These are phyloP conservation scores for Colletotrichum zoysiae DNA, from an alignment of 2,329 filamentous ascomycete species.

Conservation along the genomic window DNA sequence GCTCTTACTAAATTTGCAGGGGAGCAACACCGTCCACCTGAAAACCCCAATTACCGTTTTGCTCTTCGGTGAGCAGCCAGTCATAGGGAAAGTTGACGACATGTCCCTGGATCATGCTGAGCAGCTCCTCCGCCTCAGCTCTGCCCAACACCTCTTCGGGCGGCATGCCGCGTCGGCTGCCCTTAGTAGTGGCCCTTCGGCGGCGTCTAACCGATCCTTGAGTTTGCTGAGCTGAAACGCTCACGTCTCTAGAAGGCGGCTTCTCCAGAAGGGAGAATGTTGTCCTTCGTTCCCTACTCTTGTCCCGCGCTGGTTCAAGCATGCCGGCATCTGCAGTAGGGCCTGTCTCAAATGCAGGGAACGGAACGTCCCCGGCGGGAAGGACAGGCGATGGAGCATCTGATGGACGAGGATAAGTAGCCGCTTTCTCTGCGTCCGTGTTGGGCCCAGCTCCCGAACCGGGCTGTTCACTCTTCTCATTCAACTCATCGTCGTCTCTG, in stretches of 20 bases:
- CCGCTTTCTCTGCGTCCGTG: constrained; percentile 48
- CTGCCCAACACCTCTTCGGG: constrained; percentile 82
- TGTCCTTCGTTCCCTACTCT: constrained; percentile 62
- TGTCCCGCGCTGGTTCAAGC: constrained; percentile 53
- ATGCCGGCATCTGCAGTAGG: constrained; percentile 46
- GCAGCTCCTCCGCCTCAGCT: constrained; percentile 83
- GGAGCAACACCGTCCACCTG: constrained; percentile 96
- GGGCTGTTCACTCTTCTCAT: constrained; percentile 55
- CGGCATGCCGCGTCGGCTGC: constrained; percentile 73
- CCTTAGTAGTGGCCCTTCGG: constrained; percentile 77
- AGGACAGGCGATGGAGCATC: constrained; percentile 59
- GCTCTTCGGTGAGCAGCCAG: constrained; percentile 92
- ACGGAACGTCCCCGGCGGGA: constrained; percentile 58
- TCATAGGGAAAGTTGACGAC: constrained; percentile 95
- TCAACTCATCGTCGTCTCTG: constrained; percentile 47
- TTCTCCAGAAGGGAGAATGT: constrained; percentile 69
- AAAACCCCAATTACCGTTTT: constrained; percentile 95
- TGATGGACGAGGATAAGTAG: constrained; percentile 44
- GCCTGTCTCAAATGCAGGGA: constrained; percentile 61
- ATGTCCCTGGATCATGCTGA: constrained; percentile 87
- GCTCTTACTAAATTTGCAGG: constrained; percentile 92
- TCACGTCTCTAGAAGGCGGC: constrained; percentile 55
- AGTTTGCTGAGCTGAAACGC: constrained; percentile 49
- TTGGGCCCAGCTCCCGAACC: constrained; percentile 21
- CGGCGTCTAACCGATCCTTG: constrained; percentile 69